Base-by-base conservation (phyloP, 306 rosid species). In the Herpetospermum pedunculosum region DNA sequence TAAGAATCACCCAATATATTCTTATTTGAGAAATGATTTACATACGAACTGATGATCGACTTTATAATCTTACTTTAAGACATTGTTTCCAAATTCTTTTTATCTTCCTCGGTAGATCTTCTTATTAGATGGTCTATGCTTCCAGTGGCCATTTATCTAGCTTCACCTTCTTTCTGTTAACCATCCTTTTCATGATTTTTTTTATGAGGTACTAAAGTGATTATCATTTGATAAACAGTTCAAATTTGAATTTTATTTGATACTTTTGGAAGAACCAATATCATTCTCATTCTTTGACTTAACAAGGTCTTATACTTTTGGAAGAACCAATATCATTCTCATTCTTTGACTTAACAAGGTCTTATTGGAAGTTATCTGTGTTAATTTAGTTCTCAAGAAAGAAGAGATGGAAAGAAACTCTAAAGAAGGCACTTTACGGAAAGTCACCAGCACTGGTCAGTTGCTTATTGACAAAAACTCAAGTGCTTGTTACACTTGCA, bases 321-420 rank as follows among this genome's bases (percentile, higher is more conserved):
- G n/a, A n/a, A n/a, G n/a, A n/a, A n/a, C n/a, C n/a, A 54, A 1
- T 55, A 32, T 11, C 64, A 57, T 26, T 57, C 64, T 26, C 14
- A 28, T 57, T 57, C 2, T 57, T 29, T 28, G 34, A 28, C 37
- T 57, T 25, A 28, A 12, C 64, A 57, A 57, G 64, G 64, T 34
- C 84, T 79, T 77, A 73, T 75, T 73, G 35, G 18, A 32, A 5
- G 35, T 15, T 41, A 34, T 72, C 80, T 80, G 69, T 70, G 40
- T 73, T 73, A 64, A 44, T 48, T 2, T 80, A 94, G 98, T 84
- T 83, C 88, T 91, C 72, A 91, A 88, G 92, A 94, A 85, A 85
- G 95, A 94, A 83, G 99, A 89, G 71, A 90, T 87, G 88, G 96
- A 88, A 81, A 83, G 82, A 80, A 89, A 72, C 54, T 87, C 90